Base-by-base conservation (phyloP, 257 asterid species). In the Leptodermis oblonga region DNA sequence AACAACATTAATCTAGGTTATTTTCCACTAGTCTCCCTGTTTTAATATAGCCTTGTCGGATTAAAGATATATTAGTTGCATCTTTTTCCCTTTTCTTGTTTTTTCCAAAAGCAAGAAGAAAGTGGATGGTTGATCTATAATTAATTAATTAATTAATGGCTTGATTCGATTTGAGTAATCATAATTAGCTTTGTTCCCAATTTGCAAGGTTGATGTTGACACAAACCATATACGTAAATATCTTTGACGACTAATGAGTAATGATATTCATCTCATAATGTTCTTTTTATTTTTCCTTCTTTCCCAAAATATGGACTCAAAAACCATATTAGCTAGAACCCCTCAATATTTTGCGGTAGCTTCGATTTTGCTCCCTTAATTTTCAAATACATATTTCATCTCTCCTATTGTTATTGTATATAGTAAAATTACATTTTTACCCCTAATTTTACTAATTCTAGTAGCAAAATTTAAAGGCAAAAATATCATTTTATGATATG, bases 21-120 rank as follows among this genome's bases (percentile, higher is more conserved):
- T 68, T 68, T 68, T 53, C 72, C 72, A 68, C 72, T 68, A 52
- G 52, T 28, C 52, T 52, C 72, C 72, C 36, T 68, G 72, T 68
- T 68, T 68, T 68, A 36, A 55, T 68, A 68, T 68, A 10, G 48
- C 9, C 14, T 36, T 68, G 72, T 68, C 63, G 72, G 72, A 34
- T 61, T 61, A 61, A n/a, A n/a, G n/a, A 61, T 34, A 18, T 34
- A 34, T 18, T 34, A 10, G 46, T 51, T 67, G 49, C 18, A 67
- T 41, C 72, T 68, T 68, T 52, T 31, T 28, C 51, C 54, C 28
- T 34, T 60, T 20, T 15, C 13, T 2, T 59, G 23, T 67, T 52
- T 3, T 62, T 61, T n/a, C n/a, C 11, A 68, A 68, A 68, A 53
- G 63, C 52, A 22, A 36, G 39, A 1, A 68, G 20, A 52, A 53